Percentiles rank a stretch among this genome's conserved stretches.
These are phyloP conservation scores for Kuraishia molischiana DNA, from an alignment of 805 yeast species.

Conservation along the genomic window DNA sequence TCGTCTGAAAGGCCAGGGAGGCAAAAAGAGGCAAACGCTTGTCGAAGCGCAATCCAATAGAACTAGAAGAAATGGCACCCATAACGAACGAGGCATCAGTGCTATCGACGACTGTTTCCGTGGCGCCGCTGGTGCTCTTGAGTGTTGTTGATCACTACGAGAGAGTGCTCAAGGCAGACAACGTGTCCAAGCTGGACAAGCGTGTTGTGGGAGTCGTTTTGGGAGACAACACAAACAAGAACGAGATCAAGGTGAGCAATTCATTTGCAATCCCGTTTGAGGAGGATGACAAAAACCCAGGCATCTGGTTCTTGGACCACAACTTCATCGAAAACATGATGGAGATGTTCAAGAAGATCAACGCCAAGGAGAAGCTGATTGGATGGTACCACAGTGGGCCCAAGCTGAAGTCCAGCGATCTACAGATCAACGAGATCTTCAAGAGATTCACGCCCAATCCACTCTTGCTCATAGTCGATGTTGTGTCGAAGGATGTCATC, in stretches of 20 bases:
- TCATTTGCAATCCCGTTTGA: slow-evolving; percentile 97
- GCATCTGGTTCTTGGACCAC: slow-evolving; percentile 96
- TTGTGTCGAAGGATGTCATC: slow-evolving; percentile 63
- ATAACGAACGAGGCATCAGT: slow-evolving; percentile 26
- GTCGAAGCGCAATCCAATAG: not conserved
- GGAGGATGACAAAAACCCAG: slow-evolving; percentile 86
- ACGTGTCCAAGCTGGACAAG: slow-evolving; percentile 19
- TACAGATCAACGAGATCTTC: slow-evolving; percentile 85
- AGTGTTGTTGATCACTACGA: slow-evolving; percentile 95
- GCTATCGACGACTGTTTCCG: slow-evolving; percentile 58
- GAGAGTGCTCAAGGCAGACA: slow-evolving; percentile 52
- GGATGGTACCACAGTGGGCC: slow-evolving; percentile 99
- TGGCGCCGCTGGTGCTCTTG: slow-evolving; percentile 89
- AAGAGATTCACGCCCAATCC: slow-evolving; percentile 78
- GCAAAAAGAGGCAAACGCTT: not conserved
- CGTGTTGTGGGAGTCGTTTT: slow-evolving; percentile 91
- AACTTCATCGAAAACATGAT: slow-evolving; percentile 94
- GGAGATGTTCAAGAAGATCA: slow-evolving; percentile 95
- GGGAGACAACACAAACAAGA: slow-evolving; percentile 57
- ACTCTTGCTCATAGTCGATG: slow-evolving; percentile 82
- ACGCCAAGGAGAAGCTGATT: slow-evolving; percentile 89
- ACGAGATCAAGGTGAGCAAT: slow-evolving; percentile 67
- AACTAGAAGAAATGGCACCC: slow-evolving; percentile 11
- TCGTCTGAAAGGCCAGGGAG: too few relatives aligned
- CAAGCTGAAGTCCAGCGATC: slow-evolving; percentile 76